A percentile compares a stretch with the other conserved stretches of the same genome.
phyloP scores from a whole-genome alignment of 2,329 filamentous ascomycete genomes.

The Apiospora marii region DNA sequence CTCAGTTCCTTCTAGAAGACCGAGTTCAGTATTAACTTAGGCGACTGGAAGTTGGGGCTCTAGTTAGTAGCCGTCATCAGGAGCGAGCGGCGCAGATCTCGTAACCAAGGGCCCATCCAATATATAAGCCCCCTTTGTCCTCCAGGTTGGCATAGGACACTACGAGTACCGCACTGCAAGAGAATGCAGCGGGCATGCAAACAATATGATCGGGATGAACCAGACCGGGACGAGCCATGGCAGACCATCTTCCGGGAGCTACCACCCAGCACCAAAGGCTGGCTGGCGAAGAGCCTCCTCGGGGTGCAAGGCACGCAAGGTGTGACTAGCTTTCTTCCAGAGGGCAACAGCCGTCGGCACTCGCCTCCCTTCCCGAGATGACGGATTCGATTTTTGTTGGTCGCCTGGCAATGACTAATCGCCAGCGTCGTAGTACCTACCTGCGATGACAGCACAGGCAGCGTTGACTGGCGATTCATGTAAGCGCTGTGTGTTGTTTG shows the following conservation, averaged over 20 bases:
- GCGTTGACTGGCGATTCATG: background rate
- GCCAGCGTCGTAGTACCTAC: background rate
- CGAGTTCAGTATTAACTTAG: background rate
- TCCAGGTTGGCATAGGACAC: background rate
- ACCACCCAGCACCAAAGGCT: background rate
- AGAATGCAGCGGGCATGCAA: background rate
- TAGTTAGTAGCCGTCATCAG: background rate
- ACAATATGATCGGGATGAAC: background rate
- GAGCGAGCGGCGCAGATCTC: background rate
- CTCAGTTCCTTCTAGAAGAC: background rate
- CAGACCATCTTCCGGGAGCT: background rate
- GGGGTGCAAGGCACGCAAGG: background rate
- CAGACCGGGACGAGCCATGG: background rate
- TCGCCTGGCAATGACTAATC: conserved; percentile 9
- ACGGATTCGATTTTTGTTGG: background rate
- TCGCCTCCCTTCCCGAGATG: background rate
- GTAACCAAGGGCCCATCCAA: background rate
- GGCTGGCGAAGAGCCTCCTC: background rate
- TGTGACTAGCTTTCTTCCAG: background rate
- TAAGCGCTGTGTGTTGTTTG: background rate
- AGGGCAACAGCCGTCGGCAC: background rate
- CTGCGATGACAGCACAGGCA: background rate
- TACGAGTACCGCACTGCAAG: background rate
- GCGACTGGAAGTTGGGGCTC: background rate
- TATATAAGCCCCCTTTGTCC: background rate